Evolutionary conservation across 164 flowering plant species (phyloP).

Genomic region (Tetrastigma voinierianum): DNA sequence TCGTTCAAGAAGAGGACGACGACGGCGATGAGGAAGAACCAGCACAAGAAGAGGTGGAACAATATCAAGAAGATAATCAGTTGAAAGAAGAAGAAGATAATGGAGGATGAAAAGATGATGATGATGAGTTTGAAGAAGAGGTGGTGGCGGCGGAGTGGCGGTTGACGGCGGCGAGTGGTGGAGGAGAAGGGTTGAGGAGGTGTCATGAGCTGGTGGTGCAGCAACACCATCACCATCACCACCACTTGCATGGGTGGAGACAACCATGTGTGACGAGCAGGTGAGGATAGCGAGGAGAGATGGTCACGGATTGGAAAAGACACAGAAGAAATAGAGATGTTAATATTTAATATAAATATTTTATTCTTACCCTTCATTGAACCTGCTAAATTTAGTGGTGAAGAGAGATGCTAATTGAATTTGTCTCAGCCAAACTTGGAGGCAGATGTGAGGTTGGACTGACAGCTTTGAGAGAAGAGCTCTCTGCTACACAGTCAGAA

Average conservation of each 20-base stretch:
- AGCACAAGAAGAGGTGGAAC: conserved; percentile 10
- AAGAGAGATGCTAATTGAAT: no score
- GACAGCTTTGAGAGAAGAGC: no score
- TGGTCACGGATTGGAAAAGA: neutral
- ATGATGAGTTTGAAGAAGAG: neutral
- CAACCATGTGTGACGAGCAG: conserved; percentile 17
- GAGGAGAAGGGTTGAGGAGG: conserved; percentile 27
- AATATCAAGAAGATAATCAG: conserved; percentile 7
- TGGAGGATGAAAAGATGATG: no score
- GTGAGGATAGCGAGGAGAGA: neutral
- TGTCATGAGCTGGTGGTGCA: conserved; percentile 23
- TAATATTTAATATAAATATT: no score
- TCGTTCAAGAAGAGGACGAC: conserved; percentile 28
- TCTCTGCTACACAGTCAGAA: no score
- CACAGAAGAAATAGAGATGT: neutral
- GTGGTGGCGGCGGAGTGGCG: conserved; percentile 12
- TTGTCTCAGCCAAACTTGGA: no score
- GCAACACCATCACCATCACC: conserved; percentile 14
- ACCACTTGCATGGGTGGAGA: conserved; percentile 25
- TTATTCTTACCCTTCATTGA: no score
- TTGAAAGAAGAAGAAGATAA: conserved; percentile 7
- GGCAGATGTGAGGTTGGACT: no score
- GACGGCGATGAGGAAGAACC: conserved; percentile 4
- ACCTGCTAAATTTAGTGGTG: no score
- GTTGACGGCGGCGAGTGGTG: conserved; percentile 10